Evolutionary conservation across 441 rosid species (phyloP), one percentile per base, ranked within the genome.

Genomic region (Populus hybrid): DNA sequence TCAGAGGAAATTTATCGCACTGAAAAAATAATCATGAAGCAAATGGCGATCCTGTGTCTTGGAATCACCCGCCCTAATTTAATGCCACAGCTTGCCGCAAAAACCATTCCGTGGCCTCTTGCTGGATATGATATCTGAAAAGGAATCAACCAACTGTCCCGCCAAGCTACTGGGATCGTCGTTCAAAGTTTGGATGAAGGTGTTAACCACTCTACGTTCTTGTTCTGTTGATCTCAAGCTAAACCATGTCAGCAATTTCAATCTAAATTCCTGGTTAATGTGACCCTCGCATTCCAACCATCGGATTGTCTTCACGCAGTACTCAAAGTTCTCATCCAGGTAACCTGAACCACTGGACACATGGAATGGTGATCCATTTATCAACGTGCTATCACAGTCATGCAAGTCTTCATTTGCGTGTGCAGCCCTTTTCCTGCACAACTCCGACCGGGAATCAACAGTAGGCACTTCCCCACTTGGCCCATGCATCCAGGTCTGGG

Each of bases 111-210:
- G 85, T 9, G 84, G 86, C 89, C 92, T 90, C 87, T 94, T 92
- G 90, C 82, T 85, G 40, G 94, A 93, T 86, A 94, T 64, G 53
- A 90, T 86, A 57, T 93, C 97, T 9, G 97, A 88, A 75, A 97
- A 94, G 0, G 97, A 84, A 74, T 97, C 93, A 63, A 93, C 88
- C 85, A 97, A 87, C 85, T 97, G 99, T 64, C 93, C 98, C 2
- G 95, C 98, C 86, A 97, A 85, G 89, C 97, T 92, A 81, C 87
- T 85, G 28, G 89, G 99, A 87, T 94, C 99, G 75, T 94, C 98
- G 6, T 84, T 87, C 79, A 97, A 75, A 16, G 98, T 89, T 79
- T 93, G 93, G 84, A 97, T 91, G 78, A 93, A 97, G 34, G 97
- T 89, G 81, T 88, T 90, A 74, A 97, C 97, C 74, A 97, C 96